These are phyloP conservation scores for Calamus simplicifolius DNA, from an alignment of 176 grass and related monocot genomes.

Conservation along the genomic window DNA sequence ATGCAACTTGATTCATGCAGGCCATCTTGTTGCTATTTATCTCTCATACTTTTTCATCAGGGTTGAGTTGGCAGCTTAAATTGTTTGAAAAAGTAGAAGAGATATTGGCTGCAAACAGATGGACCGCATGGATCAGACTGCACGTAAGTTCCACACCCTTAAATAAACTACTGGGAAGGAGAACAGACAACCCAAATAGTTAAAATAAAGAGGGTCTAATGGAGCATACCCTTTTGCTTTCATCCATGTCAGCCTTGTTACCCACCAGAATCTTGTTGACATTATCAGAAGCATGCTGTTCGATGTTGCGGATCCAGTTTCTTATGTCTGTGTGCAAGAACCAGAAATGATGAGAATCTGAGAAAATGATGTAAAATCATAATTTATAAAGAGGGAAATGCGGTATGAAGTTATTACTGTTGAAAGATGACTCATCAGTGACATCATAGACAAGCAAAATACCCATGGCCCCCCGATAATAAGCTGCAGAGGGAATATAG, in stretches of 20 bases:
- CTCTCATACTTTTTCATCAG: too few species aligned
- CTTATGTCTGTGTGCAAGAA: conserved; percentile 27
- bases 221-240: conserved; percentile 52
- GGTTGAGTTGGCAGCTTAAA: too few species aligned
- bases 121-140: not conserved
- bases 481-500: conserved; percentile 19
- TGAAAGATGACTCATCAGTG: conserved; percentile 42
- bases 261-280: conserved; percentile 61
- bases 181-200: not conserved
- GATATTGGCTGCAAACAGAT: too few species aligned
- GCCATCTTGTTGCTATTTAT: too few species aligned
- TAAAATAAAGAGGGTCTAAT: not conserved
- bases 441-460: conserved; percentile 57
- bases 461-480: conserved; percentile 49
- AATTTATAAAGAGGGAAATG: not conserved
- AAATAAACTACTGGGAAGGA: not conserved
- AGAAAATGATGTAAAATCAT: not conserved
- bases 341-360: conserved; percentile 5
- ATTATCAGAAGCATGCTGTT: conserved; percentile 55
- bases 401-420: conserved; percentile 14
- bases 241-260: conserved; percentile 63
- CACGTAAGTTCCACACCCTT: not conserved
- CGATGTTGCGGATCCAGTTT: conserved; percentile 51
- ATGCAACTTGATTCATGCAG: too few species aligned
- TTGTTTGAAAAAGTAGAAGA: too few species aligned